Percentiles rank a stretch among this genome's conserved stretches.
These are phyloP conservation scores for Epichloe scottii DNA, from an alignment of 2,329 filamentous ascomycete genomes.

Conservation along the genomic window DNA sequence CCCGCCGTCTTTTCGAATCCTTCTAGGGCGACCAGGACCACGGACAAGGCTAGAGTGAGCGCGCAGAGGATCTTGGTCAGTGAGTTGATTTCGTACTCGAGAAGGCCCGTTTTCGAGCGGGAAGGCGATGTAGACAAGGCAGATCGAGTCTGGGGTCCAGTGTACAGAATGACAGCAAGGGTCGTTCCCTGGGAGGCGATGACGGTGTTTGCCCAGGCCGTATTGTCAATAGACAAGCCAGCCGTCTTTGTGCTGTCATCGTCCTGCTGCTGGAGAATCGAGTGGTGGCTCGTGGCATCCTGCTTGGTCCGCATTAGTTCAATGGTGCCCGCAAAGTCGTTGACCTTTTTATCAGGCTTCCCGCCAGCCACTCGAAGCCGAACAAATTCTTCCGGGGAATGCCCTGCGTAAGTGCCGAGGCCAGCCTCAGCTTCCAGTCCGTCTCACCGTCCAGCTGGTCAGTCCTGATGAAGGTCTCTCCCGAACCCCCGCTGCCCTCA, in stretches of 20 bases:
- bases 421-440: slow-evolving; percentile 91
- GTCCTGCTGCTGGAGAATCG: slow-evolving; percentile 20
- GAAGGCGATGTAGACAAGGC: slow-evolving; percentile 86
- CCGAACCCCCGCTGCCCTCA: slow-evolving; percentile 34
- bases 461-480: slow-evolving; percentile 93
- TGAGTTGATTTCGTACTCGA: slow-evolving; percentile 95
- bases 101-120: slow-evolving; percentile 81
- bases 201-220: slow-evolving; percentile 96
- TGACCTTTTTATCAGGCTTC: slow-evolving; percentile 86
- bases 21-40: slow-evolving; percentile 78
- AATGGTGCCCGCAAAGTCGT: slow-evolving; percentile 86
- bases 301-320: slow-evolving; percentile 51
- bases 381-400: slow-evolving; percentile 59
- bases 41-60: slow-evolving; percentile 73
- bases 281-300: slow-evolving; percentile 32
- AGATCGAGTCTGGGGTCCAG: slow-evolving; percentile 84
- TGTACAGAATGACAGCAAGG: slow-evolving; percentile 84
- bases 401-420: slow-evolving; percentile 75
- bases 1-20: slow-evolving; percentile 58
- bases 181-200: slow-evolving; percentile 87
- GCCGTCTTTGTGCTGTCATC: slow-evolving; percentile 40
- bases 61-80: slow-evolving; percentile 91
- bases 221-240: slow-evolving; percentile 86
- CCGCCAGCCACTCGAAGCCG: slow-evolving; percentile 64
- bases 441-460: slow-evolving; percentile 97